Base-by-base conservation (phyloP, 202 grass and related monocot genomes). In the Schoenoplectus triqueter region DNA sequence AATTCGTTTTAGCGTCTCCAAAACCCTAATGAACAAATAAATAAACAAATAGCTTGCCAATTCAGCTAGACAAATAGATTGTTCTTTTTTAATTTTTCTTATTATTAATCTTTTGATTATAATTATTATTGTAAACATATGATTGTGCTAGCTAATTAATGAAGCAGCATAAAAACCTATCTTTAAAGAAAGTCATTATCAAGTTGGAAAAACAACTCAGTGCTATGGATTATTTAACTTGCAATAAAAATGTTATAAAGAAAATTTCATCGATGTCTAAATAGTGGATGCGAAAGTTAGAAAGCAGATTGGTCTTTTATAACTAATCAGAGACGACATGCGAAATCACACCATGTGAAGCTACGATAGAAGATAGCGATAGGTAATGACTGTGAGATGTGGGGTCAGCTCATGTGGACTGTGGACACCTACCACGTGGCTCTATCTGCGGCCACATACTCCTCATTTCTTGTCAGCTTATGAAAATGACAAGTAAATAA, bases 241-340 rank as follows among this genome's bases (percentile, higher is more conserved):
- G 21, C 0, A 15, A 6, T 5, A 10, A 76, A 78, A 78, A 78
- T 57, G 22, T 41, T 2, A 73, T 1, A 52, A 52, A 55, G 3
- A 69, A 3, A 44, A 31, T 55, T 39, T 19, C 31, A 31, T 19
- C 11, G 55, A 15, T 2, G 14, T 52, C 51, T 5, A 56, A 73
- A 56, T 15, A 14, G 49, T 0, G 3, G 8, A 31, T 55, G 72
- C 56, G 73, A 57, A 39, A 77, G 10, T 7, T 7, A 4, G 65
- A 42, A 31, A 31, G 31, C 31, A 31, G 45, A 77, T 77, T 76
- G 73, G 21, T 56, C 10, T 41, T 76, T 54, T 76, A 54, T 76
- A 76, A 77, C 52, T 78, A 73, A 78, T 13, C 21, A 56, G 51
- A 77, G 73, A 59, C 73, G 52, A 78, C 21, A 78, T 59, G 17